A percentile compares a stretch with the other conserved stretches of the same genome.
Conservation (phyloP, 345 rosid genomes). For the Passiflora organensis region DNA sequence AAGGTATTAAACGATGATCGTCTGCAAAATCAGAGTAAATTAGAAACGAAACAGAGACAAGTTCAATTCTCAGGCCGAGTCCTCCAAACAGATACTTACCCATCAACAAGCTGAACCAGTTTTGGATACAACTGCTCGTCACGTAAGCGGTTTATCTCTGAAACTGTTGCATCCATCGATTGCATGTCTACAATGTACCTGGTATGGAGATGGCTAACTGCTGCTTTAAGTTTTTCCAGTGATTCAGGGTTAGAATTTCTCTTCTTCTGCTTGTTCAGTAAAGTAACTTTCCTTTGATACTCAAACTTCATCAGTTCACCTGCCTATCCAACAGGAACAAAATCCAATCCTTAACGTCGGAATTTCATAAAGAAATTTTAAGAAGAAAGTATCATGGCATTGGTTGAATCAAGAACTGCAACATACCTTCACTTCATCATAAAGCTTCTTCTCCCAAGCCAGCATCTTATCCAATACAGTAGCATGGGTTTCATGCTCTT, state of each 20-base stretch:
- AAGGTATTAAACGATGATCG: no score
- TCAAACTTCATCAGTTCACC: constrained; percentile 91
- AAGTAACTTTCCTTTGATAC: constrained; percentile 76
- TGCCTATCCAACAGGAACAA: constrained; percentile 45
- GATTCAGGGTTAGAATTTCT: constrained; percentile 66
- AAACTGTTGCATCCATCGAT: constrained; percentile 95
- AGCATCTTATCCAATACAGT: constrained; percentile 92
- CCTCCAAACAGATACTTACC: constrained; percentile 46
- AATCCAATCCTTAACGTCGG: no score
- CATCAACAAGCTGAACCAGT: constrained; percentile 75
- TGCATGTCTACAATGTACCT: constrained; percentile 99
- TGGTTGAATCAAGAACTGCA: background rate
- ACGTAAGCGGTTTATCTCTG: constrained; percentile 84
- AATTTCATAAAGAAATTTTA: background rate
- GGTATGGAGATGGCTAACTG: constrained; percentile 87
- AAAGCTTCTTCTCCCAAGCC: constrained; percentile 98
- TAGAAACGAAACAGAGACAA: no score
- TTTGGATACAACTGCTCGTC: constrained; percentile 81
- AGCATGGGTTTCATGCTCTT: constrained; percentile 89
- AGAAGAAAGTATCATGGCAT: background rate
- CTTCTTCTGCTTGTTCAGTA: constrained; percentile 65
- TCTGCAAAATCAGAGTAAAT: no score
- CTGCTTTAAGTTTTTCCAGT: constrained; percentile 80
- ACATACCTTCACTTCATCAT: constrained; percentile 93
- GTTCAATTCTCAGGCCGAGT: no score